These are phyloP conservation scores for Halenospora varia DNA, from an alignment of 495 filamentous ascomycete genomes.

Conservation along the genomic window DNA sequence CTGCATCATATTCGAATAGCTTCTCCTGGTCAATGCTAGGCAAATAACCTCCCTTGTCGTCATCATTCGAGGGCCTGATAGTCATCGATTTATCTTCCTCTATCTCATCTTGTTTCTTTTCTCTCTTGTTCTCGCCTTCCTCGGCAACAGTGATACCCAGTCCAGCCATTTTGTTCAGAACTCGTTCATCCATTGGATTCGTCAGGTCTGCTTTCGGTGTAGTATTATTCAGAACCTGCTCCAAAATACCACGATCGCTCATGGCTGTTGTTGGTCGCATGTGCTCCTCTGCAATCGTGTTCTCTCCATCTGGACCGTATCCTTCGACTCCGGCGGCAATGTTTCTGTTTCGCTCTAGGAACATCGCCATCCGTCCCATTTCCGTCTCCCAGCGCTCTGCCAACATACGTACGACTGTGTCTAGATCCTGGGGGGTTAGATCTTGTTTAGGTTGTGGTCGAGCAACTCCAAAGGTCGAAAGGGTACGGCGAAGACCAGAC, in stretches of 20 bases:
- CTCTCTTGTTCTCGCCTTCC: too few species aligned
- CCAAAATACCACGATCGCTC: constrained; percentile 21
- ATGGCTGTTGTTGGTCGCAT: constrained; percentile 23
- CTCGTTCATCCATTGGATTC: constrained; percentile 21
- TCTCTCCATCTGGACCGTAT: not conserved
- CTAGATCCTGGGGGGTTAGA: constrained; percentile 42
- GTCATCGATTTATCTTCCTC: too few species aligned
- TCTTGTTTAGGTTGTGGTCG: constrained; percentile 18
- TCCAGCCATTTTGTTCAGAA: too few species aligned
- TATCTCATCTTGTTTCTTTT: too few species aligned
- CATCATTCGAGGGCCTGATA: too few species aligned
- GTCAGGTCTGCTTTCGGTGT: constrained; percentile 22
- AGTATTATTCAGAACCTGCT: constrained; percentile 23
- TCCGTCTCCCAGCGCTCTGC: constrained; percentile 61
- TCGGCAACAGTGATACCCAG: too few species aligned
- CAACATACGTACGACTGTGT: constrained; percentile 49
- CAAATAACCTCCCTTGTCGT: too few species aligned
- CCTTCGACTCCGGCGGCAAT: constrained; percentile 31
- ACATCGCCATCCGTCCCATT: constrained; percentile 49
- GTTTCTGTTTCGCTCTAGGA: constrained; percentile 59
- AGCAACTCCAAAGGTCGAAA: constrained; percentile 25
- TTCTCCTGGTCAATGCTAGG: too few species aligned
- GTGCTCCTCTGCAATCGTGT: constrained; percentile 12
- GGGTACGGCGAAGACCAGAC: constrained; percentile 16
- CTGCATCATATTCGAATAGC: too few species aligned